phyloP scores from a whole-genome alignment of 2,329 filamentous ascomycete species.

The Microsporum ferrugineum region DNA sequence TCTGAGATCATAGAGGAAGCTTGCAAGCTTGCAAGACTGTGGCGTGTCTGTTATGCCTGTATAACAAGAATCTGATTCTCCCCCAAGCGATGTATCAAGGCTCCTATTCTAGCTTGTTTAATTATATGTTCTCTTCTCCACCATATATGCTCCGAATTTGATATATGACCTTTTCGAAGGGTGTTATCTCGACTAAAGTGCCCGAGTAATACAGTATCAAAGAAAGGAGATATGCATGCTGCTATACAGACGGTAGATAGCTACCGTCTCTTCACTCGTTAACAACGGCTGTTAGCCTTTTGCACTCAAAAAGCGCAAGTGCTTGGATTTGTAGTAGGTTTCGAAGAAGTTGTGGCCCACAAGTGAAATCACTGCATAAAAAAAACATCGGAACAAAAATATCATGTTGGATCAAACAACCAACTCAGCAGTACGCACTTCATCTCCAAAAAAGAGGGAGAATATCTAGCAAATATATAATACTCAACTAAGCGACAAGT shows the following conservation, averaged over 20 bases:
- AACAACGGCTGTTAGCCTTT: too few species aligned
- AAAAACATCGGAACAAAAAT: too few species aligned
- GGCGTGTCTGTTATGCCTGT: background rate
- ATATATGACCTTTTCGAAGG: too few species aligned
- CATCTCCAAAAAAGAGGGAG: background rate
- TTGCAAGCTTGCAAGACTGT: background rate
- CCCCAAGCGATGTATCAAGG: constrained; percentile 7
- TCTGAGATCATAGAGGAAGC: constrained; percentile 41
- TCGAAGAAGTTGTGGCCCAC: background rate
- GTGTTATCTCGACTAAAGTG: too few species aligned
- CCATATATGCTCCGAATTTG: background rate
- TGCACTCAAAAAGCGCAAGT: too few species aligned
- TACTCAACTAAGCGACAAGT: background rate
- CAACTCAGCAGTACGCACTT: too few species aligned
- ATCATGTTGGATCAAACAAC: background rate
- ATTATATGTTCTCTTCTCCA: constrained; percentile 4
- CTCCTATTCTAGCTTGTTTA: constrained; percentile 3
- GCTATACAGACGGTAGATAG: too few species aligned
- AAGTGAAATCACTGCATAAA: background rate
- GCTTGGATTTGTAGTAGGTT: background rate
- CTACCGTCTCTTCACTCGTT: too few species aligned
- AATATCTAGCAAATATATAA: background rate
- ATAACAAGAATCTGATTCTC: constrained; percentile 6
- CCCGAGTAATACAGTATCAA: too few species aligned
- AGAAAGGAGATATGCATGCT: too few species aligned